Base-by-base conservation (phyloP, 164 flowering plant species). In the Vitis rupestris region DNA sequence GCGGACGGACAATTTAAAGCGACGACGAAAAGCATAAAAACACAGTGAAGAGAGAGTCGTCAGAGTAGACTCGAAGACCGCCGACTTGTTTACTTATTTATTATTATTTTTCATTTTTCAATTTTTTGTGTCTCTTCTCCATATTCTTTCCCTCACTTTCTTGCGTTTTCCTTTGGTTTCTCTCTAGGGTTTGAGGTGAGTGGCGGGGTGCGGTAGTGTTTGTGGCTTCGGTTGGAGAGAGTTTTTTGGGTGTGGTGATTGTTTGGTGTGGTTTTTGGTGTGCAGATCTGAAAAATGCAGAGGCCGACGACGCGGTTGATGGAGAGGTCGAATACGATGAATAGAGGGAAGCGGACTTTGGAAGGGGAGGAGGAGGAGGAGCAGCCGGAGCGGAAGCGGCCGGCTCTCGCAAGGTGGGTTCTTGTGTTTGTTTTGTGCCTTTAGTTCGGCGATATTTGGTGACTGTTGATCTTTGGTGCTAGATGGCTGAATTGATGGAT, bases 321-420 rank as follows among this genome's bases (percentile, higher is more conserved):
- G 86, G 91, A 87, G 76, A 81, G 90, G 70, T 79, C 82, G 13
- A 82, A 75, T 31, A 79, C 86, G 30, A 84, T 82, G 84, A 67
- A 23, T 47, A 79, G 87, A 65, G 86, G 85, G 50, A 88, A 88
- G 59, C 72, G 93, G 75, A 64, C 70, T 27, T 76, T 87, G 70
- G 90, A 88, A 31, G 76, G 67, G 10, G 88, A 84, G 13, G 88
- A 87, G 13, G 88, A 87, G 17, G 83, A 81, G 63, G 79, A 78
- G 80, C 87, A 76, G 78, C 84, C 84, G 0, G 91, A 84, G 71
- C 76, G 88, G 13, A 88, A 88, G 78, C 79, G 88, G 7, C 93
- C 93, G 3, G 90, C 93, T 73, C 80, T 88, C 19, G 89, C 93
- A 70, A 88, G 93, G 93, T 88, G 65, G 63, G 47, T 57, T 29